Percentiles rank a stretch among this genome's conserved stretches.
phyloP scores from a whole-genome alignment of 805 yeast species.

The Saccharomycopsis synnaedendra region DNA sequence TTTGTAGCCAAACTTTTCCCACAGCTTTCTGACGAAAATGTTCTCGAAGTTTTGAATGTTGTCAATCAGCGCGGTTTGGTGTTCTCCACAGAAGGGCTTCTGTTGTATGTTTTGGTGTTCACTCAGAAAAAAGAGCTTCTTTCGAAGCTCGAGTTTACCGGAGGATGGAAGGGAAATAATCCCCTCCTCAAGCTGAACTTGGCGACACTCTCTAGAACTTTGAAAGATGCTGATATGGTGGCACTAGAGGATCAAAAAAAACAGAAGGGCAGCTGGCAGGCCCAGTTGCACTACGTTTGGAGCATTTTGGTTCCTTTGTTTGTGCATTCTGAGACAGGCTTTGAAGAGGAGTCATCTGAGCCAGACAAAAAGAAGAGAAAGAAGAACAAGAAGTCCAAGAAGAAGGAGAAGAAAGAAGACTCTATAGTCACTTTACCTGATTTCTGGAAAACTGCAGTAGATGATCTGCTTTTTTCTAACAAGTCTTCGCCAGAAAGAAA shows the following conservation, averaged over 20 bases:
- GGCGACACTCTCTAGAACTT: constrained; percentile 44
- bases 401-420: constrained; percentile 17
- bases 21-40: constrained; percentile 19
- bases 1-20: constrained; percentile 25
- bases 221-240: constrained; percentile 44
- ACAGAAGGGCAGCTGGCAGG: constrained; percentile 63
- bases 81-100: constrained; percentile 69
- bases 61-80: constrained; percentile 45
- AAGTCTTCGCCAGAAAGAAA: constrained; percentile 79
- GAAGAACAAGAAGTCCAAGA: constrained; percentile 22
- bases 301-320: constrained; percentile 39
- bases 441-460: constrained; percentile 73
- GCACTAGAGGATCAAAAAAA: constrained; percentile 9
- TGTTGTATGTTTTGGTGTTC: constrained; percentile 43
- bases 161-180: constrained; percentile 57
- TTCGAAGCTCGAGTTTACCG: constrained; percentile 16
- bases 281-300: constrained; percentile 74
- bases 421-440: constrained; percentile 33
- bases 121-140: constrained; percentile 10
- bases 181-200: constrained; percentile 68
- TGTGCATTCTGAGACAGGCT: constrained; percentile 1
- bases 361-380: constrained; percentile 29
- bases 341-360: constrained; percentile 17
- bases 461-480: constrained; percentile 66
- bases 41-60: constrained; percentile 26